Evolutionary conservation across 2,329 filamentous ascomycete genomes (phyloP), one percentile per base, ranked within the genome.

Genomic region (Tolypocladium sp.): DNA sequence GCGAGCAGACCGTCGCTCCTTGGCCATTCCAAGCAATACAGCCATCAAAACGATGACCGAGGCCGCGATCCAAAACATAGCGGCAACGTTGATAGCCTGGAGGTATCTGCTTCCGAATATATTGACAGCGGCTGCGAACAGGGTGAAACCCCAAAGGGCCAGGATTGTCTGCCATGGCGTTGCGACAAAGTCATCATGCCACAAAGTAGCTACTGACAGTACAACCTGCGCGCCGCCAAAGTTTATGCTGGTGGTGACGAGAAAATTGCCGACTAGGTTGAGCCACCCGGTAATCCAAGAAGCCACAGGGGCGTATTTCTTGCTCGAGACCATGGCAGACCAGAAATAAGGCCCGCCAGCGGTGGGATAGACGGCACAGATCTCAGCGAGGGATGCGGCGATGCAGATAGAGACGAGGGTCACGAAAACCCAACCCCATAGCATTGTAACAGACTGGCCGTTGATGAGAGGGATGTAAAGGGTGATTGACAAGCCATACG

Each of bases 261-360:
- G 84, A 66, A 89, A 86, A 83, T 88, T 90, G 52, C 87, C 87
- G 38, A 86, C 86, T 57, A 87, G 82, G 63, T 85, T 87, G 64
- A 87, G 88, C 87, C 88, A 91, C 51, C 88, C 88, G 2, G 87
- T 89, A 60, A 87, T 80, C 78, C 87, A 91, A 54, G 84, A 88
- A 41, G 89, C 79, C 33, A 85, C 71, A 0, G 85, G 83, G 30
- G 83, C 82, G 77, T 82, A 89, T 55, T 71, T 73, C 63, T 79
- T 79, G 70, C 84, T 85, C 60, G 82, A 80, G 63, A 90, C 79
- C 67, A 84, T 77, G 59, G 88, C 86, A 8, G 86, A 87, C 88
- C 88, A 91, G 73, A 90, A 87, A 67, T 91, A 90, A 71, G 87
- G 81, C 33, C 83, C 85, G 64, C 82, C 82, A 13, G 82, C 82